Conservation (phyloP, 441 rosid genomes). For the Gossypium davidsonii region DNA sequence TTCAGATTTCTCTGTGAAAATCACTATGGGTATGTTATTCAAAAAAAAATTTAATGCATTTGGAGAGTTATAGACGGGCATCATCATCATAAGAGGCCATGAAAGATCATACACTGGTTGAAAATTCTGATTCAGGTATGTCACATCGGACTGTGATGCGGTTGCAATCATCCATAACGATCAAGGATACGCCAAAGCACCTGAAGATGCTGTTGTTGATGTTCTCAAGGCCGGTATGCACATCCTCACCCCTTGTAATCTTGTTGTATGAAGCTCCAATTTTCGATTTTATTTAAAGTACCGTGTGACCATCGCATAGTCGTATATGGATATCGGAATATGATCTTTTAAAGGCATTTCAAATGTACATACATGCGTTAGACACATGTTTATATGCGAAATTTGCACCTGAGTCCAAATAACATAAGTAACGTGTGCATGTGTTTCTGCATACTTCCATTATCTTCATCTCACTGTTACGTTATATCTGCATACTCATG, state of each 20-base stretch:
- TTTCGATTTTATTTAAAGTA: neutral
- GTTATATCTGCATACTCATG: too few species aligned
- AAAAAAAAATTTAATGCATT: too few species aligned
- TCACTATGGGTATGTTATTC: too few species aligned
- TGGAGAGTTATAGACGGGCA: too few species aligned
- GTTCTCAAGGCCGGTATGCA: constrained; percentile 69
- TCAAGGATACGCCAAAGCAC: constrained; percentile 59
- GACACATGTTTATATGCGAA: too few species aligned
- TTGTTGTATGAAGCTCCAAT: neutral
- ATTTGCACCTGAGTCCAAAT: too few species aligned
- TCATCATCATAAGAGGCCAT: too few species aligned
- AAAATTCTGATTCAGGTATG: constrained; percentile 41
- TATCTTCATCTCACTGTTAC: neutral
- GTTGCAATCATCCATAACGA: constrained; percentile 53
- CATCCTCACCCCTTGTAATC: neutral
- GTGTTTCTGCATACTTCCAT: neutral
- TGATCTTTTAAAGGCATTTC: neutral
- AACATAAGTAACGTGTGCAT: neutral
- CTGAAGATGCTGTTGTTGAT: constrained; percentile 72
- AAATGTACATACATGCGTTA: neutral
- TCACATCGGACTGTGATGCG: constrained; percentile 83
- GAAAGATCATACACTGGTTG: neutral
- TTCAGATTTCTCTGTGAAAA: too few species aligned
- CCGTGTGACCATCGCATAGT: neutral
- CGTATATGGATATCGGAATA: neutral